These are phyloP conservation scores for Periglandula ipomoeae DNA, from an alignment of 2,329 filamentous ascomycete species.

Conservation along the genomic window DNA sequence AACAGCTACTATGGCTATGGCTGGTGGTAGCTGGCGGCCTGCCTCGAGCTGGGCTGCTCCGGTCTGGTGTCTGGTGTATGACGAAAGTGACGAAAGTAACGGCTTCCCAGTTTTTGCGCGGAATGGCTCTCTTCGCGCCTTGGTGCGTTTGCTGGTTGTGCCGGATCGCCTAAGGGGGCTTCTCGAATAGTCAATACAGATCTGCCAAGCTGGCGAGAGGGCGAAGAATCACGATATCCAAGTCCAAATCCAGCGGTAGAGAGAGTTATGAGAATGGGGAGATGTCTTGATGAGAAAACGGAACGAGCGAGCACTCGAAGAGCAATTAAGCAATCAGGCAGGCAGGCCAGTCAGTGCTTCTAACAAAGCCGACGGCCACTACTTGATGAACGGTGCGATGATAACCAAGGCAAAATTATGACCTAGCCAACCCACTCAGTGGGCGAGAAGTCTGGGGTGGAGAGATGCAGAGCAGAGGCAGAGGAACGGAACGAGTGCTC, in stretches of 20 bases:
- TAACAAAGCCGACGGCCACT: constrained; percentile 5
- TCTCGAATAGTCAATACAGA: neutral
- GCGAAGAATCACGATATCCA: neutral
- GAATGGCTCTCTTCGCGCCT: neutral
- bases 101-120: neutral
- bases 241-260: neutral
- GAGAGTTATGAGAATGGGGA: neutral
- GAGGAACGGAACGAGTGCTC: constrained; percentile 6
- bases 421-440: constrained; percentile 2
- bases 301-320: neutral
- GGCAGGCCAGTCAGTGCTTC: constrained; percentile 4
- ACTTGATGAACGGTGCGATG: constrained; percentile 3
- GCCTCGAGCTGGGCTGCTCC: neutral
- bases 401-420: constrained; percentile 3
- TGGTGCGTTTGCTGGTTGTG: neutral
- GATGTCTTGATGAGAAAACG: neutral
- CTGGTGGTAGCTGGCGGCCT: neutral
- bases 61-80: neutral
- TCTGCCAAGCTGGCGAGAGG: neutral
- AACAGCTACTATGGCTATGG: neutral
- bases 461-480: too few species aligned
- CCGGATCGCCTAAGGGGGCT: neutral
- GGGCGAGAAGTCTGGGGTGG: constrained; percentile 3
- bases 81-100: neutral
- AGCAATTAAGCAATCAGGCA: neutral